These are phyloP conservation scores for Sporormia fimetaria DNA, from an alignment of 495 filamentous ascomycete species.

Conservation along the genomic window DNA sequence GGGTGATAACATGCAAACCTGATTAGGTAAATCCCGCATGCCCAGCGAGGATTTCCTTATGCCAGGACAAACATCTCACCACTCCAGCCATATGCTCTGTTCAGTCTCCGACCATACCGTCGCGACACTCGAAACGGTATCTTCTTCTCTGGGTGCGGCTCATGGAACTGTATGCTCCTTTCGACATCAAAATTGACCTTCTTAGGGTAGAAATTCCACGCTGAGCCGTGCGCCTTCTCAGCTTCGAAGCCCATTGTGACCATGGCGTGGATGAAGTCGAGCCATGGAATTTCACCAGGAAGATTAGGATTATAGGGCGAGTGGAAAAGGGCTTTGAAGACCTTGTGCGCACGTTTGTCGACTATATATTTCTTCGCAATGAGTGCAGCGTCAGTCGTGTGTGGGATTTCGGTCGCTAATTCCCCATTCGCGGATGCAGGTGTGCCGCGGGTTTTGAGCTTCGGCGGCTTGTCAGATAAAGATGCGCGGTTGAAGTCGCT, in stretches of 20 bases:
- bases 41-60: too few relatives aligned
- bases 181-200: slow-evolving; percentile 32
- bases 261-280: slow-evolving; percentile 44
- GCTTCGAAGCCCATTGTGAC: slow-evolving; percentile 35
- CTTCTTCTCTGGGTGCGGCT: slow-evolving; percentile 41
- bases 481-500: slow-evolving; percentile 1
- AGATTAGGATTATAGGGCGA: slow-evolving; percentile 16
- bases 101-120: slow-evolving; percentile 37
- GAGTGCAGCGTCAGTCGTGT: background rate
- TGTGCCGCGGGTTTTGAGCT: slow-evolving; percentile 6
- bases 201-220: slow-evolving; percentile 39
- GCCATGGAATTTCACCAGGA: slow-evolving; percentile 40
- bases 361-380: slow-evolving; percentile 4
- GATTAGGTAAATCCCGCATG: too few relatives aligned
- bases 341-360: slow-evolving; percentile 26
- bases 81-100: slow-evolving; percentile 39
- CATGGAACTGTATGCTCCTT: slow-evolving; percentile 42
- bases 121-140: slow-evolving; percentile 34
- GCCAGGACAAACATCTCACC: slow-evolving; percentile 29
- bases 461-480: background rate
- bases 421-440: background rate
- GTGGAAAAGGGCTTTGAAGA: slow-evolving; percentile 39
- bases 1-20: too few relatives aligned
- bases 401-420: background rate
- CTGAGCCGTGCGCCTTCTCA: slow-evolving; percentile 42